These are phyloP conservation scores for Ganoderma boninense DNA, from an alignment of 1,284 basidiomycete species.

Conservation along the genomic window DNA sequence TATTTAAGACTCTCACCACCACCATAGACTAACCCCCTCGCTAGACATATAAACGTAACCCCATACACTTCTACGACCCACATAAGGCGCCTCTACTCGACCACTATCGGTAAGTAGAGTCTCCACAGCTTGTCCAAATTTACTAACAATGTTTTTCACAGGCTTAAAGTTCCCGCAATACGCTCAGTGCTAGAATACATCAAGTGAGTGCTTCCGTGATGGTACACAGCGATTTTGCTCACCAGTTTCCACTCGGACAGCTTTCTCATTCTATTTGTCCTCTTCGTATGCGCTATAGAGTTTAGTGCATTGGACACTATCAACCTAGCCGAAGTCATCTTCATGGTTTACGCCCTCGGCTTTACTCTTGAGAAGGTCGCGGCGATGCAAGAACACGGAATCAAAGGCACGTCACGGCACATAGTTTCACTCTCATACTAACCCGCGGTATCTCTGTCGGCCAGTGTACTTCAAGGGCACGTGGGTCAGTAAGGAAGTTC, in stretches of 20 bases:
- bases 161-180: constrained; percentile 92
- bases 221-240: not conserved
- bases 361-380: constrained; percentile 94
- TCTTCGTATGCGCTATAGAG: constrained; percentile 88
- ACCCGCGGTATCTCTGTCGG: not conserved
- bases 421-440: not conserved
- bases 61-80: constrained; percentile 94
- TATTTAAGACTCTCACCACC: not conserved
- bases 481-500: constrained; percentile 60
- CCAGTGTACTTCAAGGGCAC: constrained; percentile 84
- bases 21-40: not conserved
- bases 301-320: constrained; percentile 66
- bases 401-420: constrained; percentile 62
- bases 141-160: constrained; percentile 39
- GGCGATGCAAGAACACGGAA: constrained; percentile 93
- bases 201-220: constrained; percentile 58
- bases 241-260: constrained; percentile 48
- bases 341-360: constrained; percentile 88
- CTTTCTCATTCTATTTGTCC: constrained; percentile 84
- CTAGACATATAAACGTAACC: constrained; percentile 93
- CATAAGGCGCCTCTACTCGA: constrained; percentile 92
- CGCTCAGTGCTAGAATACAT: constrained; percentile 89
- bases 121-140: not conserved
- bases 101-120: constrained; percentile 78
- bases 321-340: constrained; percentile 72